A percentile compares a stretch with the other conserved stretches of the same genome.
Conservation (phyloP, 1,139 yeast genomes). For the Debaryomyces subglobosus region DNA sequence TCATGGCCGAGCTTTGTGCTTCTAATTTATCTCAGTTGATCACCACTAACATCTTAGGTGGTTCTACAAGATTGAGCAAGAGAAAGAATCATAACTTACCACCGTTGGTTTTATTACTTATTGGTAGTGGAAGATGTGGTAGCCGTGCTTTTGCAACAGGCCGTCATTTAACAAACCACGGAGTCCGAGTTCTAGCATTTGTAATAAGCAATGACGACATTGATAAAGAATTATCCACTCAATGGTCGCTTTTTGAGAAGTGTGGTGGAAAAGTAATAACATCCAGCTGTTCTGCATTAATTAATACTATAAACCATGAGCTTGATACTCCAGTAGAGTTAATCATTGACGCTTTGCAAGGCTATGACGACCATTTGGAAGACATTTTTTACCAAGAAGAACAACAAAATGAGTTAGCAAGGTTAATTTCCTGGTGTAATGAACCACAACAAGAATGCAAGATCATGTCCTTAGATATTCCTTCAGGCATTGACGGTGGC, state of each 20-base stretch:
- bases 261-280: constrained; percentile 46
- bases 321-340: constrained; percentile 78
- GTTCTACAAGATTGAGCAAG: constrained; percentile 59
- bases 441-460: constrained; percentile 48
- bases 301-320: constrained; percentile 39
- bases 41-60: constrained; percentile 63
- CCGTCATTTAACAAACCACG: constrained; percentile 76
- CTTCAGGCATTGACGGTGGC: constrained; percentile 85
- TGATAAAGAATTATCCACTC: constrained; percentile 37
- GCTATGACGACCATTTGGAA: constrained; percentile 71
- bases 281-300: constrained; percentile 34
- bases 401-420: constrained; percentile 46
- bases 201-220: constrained; percentile 41
- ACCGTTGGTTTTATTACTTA: constrained; percentile 71
- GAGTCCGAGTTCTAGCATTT: constrained; percentile 66
- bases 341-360: constrained; percentile 80
- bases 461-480: constrained; percentile 74
- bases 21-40: constrained; percentile 65
- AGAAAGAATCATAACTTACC: constrained; percentile 71
- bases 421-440: constrained; percentile 72
- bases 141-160: constrained; percentile 78
- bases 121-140: constrained; percentile 77
- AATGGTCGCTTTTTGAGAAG: constrained; percentile 58
- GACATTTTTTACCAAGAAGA: constrained; percentile 43
- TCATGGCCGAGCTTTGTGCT: constrained; percentile 73